Percentiles rank a stretch among this genome's conserved stretches.
Conservation (phyloP, 2,329 filamentous ascomycete genomes). For the Decorospora gaudefroyi region DNA sequence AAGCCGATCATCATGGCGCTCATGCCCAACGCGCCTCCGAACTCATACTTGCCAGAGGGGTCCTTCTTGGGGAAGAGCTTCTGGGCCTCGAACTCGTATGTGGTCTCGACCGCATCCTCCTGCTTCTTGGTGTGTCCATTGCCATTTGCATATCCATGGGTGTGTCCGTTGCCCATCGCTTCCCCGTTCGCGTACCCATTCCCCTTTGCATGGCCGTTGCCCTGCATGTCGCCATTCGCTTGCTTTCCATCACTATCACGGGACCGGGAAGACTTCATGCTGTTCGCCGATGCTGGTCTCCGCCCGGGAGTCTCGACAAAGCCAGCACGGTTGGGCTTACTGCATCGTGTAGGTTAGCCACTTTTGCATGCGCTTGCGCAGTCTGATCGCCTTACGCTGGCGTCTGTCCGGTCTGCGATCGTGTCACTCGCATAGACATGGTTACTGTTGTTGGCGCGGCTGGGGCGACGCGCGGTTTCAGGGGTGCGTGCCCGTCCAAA, state of each 20-base stretch:
- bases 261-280: slow-evolving; percentile 16
- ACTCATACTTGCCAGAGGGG: slow-evolving; percentile 67
- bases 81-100: slow-evolving; percentile 43
- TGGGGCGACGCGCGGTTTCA: slow-evolving; percentile 23
- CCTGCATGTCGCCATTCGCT: slow-evolving; percentile 36
- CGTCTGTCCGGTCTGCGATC: slow-evolving; percentile 56
- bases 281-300: slow-evolving; percentile 41
- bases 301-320: slow-evolving; percentile 57
- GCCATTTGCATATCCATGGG: slow-evolving; percentile 39
- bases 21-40: slow-evolving; percentile 84
- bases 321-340: slow-evolving; percentile 50
- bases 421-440: slow-evolving; percentile 51
- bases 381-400: slow-evolving; percentile 47
- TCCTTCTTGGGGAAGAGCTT: slow-evolving; percentile 46
- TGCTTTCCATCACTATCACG: slow-evolving; percentile 6
- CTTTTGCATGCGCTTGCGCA: neutral
- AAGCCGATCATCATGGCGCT: slow-evolving; percentile 87
- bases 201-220: slow-evolving; percentile 44
- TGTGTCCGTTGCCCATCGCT: slow-evolving; percentile 26
- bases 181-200: slow-evolving; percentile 40
- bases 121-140: slow-evolving; percentile 46
- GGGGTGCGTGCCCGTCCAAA: slow-evolving; percentile 5
- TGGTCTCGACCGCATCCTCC: slow-evolving; percentile 12
- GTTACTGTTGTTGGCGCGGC: slow-evolving; percentile 14
- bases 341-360: slow-evolving; percentile 36